Evolutionary conservation across 129 eudicot genomes (phyloP), one percentile per base, ranked within the genome.

Genomic region (carrot (Daucus carota)): DNA sequence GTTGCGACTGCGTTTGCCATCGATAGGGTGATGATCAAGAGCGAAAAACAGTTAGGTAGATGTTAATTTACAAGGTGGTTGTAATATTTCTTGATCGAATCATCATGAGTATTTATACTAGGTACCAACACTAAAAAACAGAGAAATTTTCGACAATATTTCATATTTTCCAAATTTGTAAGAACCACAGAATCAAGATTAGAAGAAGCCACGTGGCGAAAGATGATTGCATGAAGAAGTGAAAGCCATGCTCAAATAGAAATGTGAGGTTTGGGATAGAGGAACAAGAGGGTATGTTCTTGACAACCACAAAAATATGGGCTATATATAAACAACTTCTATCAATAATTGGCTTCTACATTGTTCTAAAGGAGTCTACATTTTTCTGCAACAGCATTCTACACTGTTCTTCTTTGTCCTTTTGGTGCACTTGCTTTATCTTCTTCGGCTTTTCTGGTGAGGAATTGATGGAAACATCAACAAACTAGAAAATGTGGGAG

Each of bases 1-100:
- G 97, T 87, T 54, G 96, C 86, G 85, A 91, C 78, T 75, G 96
- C 85, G 54, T 97, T 84, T 4, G 97, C 96, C 98, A 91, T 94
- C 67, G 80, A 73, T 8, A 28, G 48, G 31, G 6, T 14, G 18
- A 52, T 46, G 54, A 79, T 36, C 33, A 17, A 33, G 42, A 73
- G 57, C 43, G 29, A 45, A 77, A 72, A 72, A 43, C 48, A 32
- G 59, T 29, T 77, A 63, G 52, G 80, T 65, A 5, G 75, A 6
- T 20, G 78, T 32, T 8, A 57, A n/a, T 72, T 75, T 73, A 28
- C 28, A 59, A 77, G 73, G 29, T 38, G 63, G 50, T 68, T 65
- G n/a, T n/a, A n/a, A 15, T 20, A 6, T 36, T 63, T 31, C 18
- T 63, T 63, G 34, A 63, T 20, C 40, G 14, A 11, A 44, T 15